Evolutionary conservation across 371 early-diverging fungal genomes (phyloP).

Genomic region (Phascolomyces articulosus): DNA sequence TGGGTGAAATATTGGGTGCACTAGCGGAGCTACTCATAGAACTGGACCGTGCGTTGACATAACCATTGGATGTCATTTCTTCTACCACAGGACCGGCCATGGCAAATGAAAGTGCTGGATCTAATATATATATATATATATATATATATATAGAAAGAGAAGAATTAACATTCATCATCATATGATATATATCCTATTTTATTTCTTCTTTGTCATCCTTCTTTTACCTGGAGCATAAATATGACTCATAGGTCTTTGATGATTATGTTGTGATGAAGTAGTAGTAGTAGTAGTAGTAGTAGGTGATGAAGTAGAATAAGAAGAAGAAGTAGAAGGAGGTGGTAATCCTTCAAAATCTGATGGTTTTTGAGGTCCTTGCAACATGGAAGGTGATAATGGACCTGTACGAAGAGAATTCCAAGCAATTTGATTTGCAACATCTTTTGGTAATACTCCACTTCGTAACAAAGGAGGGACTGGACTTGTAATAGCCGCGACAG

Average conservation of each 20-base stretch:
- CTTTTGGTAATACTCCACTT: conserved; percentile 45
- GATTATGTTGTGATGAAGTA: not conserved
- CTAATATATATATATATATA: not conserved
- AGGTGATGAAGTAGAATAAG: not conserved
- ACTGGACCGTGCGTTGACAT: not conserved
- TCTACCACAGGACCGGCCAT: conserved; percentile 2
- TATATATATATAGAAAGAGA: no score
- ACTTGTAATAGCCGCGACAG: conserved; percentile 48
- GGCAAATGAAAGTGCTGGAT: conserved; percentile 5
- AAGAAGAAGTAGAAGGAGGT: no score
- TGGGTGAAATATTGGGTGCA: not conserved
- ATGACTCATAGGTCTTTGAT: conserved; percentile 4
- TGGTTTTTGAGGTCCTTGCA: conserved; percentile 67
- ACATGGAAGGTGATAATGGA: conserved; percentile 78
- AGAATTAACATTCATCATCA: no score
- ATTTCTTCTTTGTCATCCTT: not conserved
- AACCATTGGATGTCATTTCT: not conserved
- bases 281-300: not conserved
- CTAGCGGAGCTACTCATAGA: conserved; percentile 1
- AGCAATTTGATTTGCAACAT: conserved; percentile 51
- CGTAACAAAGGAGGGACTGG: conserved; percentile 41
- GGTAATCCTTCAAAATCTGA: conserved; percentile 15
- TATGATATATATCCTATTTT: not conserved
- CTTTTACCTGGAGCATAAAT: not conserved
- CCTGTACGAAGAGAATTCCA: conserved; percentile 77